phyloP scores from a whole-genome alignment of 768 basidiomycete species.

The Tylopilus vinaceipallidus region DNA sequence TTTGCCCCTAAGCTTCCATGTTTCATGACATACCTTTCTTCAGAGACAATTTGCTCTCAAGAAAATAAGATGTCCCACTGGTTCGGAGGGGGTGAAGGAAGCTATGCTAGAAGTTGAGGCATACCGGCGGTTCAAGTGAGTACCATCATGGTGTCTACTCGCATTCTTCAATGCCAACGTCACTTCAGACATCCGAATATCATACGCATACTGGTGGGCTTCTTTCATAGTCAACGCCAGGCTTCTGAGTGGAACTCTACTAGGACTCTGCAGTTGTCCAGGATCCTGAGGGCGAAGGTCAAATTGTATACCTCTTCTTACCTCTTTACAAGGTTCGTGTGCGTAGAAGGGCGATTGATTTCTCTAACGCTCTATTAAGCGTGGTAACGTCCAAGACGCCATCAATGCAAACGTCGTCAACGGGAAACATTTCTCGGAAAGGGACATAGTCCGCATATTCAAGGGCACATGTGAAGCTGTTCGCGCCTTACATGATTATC shows the following conservation, averaged over 20 bases:
- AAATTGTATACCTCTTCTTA: slow-evolving; percentile 95
- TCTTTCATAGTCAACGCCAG: background rate
- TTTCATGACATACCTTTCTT: background rate
- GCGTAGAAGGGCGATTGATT: background rate
- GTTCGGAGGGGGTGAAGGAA: slow-evolving; percentile 83
- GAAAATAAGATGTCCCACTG: slow-evolving; percentile 92
- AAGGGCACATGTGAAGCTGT: slow-evolving; percentile 93
- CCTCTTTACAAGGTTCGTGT: slow-evolving; percentile 82
- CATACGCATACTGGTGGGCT: slow-evolving; percentile 81
- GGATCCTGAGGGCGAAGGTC: slow-evolving; percentile 89
- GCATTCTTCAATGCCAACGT: background rate
- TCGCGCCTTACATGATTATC: slow-evolving; percentile 91
- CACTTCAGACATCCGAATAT: slow-evolving; percentile 85
- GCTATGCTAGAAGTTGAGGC: slow-evolving; percentile 91
- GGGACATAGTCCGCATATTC: slow-evolving; percentile 86
- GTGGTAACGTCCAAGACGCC: slow-evolving; percentile 92
- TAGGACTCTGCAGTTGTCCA: slow-evolving; percentile 94
- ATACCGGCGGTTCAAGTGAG: slow-evolving; percentile 90
- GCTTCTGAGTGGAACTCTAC: slow-evolving; percentile 1
- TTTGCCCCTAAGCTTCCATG: background rate
- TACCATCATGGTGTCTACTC: slow-evolving; percentile 7
- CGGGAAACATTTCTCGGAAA: slow-evolving; percentile 80
- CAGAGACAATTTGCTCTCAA: slow-evolving; percentile 94
- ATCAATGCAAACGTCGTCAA: slow-evolving; percentile 87
- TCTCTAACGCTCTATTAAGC: slow-evolving; percentile 40